A percentile compares a stretch with the other conserved stretches of the same genome.
phyloP scores from a whole-genome alignment of 208 protist genomes.

The Leishmania martiniquensis region DNA sequence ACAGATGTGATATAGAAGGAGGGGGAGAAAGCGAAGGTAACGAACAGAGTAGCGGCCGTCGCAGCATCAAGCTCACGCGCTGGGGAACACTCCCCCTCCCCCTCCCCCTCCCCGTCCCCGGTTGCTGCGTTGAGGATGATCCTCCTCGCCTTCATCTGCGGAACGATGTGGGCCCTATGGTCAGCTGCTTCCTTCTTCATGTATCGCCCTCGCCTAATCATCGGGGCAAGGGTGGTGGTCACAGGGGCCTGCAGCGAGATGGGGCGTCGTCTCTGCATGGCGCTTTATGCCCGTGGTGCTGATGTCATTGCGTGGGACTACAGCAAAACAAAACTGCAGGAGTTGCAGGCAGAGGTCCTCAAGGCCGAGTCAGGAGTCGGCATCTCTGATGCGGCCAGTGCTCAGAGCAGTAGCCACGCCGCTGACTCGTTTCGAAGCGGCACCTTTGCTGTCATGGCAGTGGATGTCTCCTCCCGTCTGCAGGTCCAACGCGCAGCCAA shows the following conservation, averaged over 20 bases:
- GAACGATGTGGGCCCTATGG: conserved; percentile 59
- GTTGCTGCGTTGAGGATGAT: conserved; percentile 42
- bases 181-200: conserved; percentile 40
- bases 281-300: conserved; percentile 44
- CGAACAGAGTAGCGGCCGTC: not conserved
- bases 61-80: not conserved
- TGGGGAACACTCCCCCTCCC: not conserved
- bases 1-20: not conserved
- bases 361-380: not conserved
- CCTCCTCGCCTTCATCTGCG: conserved; percentile 54
- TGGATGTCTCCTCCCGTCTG: conserved; percentile 52
- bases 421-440: not conserved
- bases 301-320: conserved; percentile 69
- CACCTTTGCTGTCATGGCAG: conserved; percentile 13
- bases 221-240: conserved; percentile 62
- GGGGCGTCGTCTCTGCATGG: conserved; percentile 47
- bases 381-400: not conserved
- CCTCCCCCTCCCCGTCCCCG: not conserved
- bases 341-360: conserved; percentile 44
- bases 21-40: not conserved
- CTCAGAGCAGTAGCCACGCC: not conserved
- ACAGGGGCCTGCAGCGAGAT: conserved; percentile 58
- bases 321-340: conserved; percentile 48
- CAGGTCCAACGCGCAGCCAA: conserved; percentile 51
- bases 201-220: conserved; percentile 37